Percentiles rank a stretch among this genome's conserved stretches.
Conservation (phyloP, 2,329 filamentous ascomycete species). For the Arthroderma sp. region DNA sequence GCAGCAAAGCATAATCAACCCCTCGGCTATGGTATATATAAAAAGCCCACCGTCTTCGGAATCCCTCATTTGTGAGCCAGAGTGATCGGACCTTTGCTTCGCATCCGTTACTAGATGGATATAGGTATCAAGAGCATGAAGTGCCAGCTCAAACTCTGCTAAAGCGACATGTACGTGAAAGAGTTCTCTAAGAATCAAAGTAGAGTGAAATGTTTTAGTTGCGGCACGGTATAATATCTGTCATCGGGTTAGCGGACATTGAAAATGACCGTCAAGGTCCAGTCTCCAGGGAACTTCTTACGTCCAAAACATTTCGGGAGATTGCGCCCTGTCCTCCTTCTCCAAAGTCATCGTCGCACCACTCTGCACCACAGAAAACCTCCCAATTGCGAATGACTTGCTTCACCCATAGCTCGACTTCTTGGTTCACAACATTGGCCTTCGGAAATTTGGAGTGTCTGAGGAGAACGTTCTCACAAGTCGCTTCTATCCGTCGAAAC, state of each 20-base stretch:
- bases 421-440: slow-evolving; percentile 63
- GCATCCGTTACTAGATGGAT: slow-evolving; percentile 75
- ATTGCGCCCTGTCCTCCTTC: slow-evolving; percentile 65
- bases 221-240: slow-evolving; percentile 79
- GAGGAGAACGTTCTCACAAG: slow-evolving; percentile 69
- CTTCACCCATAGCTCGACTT: slow-evolving; percentile 72
- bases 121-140: slow-evolving; percentile 86
- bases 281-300: slow-evolving; percentile 21
- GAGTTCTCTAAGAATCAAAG: slow-evolving; percentile 69
- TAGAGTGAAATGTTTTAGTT: slow-evolving; percentile 91
- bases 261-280: background rate
- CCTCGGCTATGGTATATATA: slow-evolving; percentile 66
- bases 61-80: slow-evolving; percentile 48
- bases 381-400: slow-evolving; percentile 76
- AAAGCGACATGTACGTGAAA: slow-evolving; percentile 79
- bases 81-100: slow-evolving; percentile 70
- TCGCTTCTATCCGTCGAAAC: slow-evolving; percentile 62
- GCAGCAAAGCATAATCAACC: slow-evolving; percentile 66
- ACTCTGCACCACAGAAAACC: slow-evolving; percentile 64
- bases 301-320: slow-evolving; percentile 63
- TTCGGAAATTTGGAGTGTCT: slow-evolving; percentile 72
- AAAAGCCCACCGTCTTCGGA: slow-evolving; percentile 70
- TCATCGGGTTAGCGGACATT: background rate
- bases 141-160: slow-evolving; percentile 82
- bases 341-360: slow-evolving; percentile 70